These are phyloP conservation scores for Davidsoniella virescens DNA, from an alignment of 2,329 filamentous ascomycete genomes.

Conservation along the genomic window DNA sequence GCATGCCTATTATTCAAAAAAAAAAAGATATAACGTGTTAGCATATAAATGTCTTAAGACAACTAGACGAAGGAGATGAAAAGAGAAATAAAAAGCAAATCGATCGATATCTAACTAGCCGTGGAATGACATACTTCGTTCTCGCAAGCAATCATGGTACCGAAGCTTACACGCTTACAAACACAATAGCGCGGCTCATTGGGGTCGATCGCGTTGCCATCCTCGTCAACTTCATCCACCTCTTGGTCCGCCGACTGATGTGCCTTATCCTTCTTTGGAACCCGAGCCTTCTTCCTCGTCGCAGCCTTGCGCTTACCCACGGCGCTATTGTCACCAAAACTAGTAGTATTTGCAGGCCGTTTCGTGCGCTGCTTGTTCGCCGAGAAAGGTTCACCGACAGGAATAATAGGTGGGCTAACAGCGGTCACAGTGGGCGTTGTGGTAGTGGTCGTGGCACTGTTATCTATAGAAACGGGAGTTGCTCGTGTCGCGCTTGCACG, in stretches of 20 bases:
- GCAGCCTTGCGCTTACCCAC: slow-evolving; percentile 57
- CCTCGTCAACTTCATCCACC: slow-evolving; percentile 46
- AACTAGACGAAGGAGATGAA: background rate
- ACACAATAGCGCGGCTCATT: slow-evolving; percentile 62
- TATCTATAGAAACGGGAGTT: slow-evolving; percentile 35
- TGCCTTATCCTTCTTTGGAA: slow-evolving; percentile 36
- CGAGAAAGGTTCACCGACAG: too few species aligned
- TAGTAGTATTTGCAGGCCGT: slow-evolving; percentile 48
- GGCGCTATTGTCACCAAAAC: slow-evolving; percentile 45
- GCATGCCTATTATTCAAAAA: slow-evolving; percentile 36
- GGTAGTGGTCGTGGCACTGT: slow-evolving; percentile 5
- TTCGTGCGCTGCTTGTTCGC: slow-evolving; percentile 41
- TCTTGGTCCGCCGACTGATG: slow-evolving; percentile 29
- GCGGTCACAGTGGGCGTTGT: background rate
- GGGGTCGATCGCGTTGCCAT: slow-evolving; percentile 55
- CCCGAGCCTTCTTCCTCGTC: slow-evolving; percentile 45
- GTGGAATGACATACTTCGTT: slow-evolving; percentile 47
- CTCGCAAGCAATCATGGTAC: slow-evolving; percentile 71
- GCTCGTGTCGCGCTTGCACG: slow-evolving; percentile 40
- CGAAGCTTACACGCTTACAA: slow-evolving; percentile 66
- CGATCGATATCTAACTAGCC: background rate
- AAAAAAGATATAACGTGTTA: slow-evolving; percentile 11
- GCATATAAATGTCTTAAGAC: background rate
- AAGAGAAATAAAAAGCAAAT: slow-evolving; percentile 6
- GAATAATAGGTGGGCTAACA: slow-evolving; percentile 18